phyloP scores from a whole-genome alignment of 78 protist species.

The Dictyostelium citrinum region DNA sequence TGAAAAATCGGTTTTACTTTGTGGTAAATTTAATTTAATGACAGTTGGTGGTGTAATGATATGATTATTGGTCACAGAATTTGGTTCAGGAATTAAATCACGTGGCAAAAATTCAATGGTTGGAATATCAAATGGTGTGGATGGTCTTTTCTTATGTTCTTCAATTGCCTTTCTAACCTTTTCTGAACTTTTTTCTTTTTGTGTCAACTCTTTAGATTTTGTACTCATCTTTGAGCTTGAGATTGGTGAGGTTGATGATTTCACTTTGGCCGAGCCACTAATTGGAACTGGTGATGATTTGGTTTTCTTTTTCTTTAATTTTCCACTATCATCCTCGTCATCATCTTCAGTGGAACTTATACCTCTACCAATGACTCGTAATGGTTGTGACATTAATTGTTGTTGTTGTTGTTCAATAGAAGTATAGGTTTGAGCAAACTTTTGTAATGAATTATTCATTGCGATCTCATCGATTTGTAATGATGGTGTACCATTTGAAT shows the following conservation, averaged over 20 bases:
- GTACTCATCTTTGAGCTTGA: not conserved
- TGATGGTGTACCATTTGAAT: not conserved
- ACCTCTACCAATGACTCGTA: not conserved
- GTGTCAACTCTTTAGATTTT: not conserved
- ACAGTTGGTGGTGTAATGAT: conserved; percentile 23
- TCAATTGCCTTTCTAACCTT: not conserved
- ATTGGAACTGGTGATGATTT: not conserved
- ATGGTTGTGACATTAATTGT: not conserved
- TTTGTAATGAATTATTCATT: not conserved
- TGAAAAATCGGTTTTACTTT: not conserved
- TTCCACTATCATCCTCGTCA: not conserved
- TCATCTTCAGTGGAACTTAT: not conserved
- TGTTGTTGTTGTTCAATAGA: not conserved
- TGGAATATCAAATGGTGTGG: not conserved
- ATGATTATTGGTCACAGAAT: conserved; percentile 5
- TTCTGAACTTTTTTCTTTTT: conserved; percentile 16
- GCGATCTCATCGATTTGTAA: not conserved
- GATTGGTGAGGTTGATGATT: not conserved
- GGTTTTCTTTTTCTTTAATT: not conserved
- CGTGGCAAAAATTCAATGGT: conserved; percentile 6
- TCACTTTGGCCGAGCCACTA: not conserved
- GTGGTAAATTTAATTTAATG: conserved; percentile 4
- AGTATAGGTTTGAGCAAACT: not conserved
- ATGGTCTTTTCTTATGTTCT: not conserved
- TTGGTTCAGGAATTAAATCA: conserved; percentile 8